Conservation (phyloP, 305 asterid species). For the Withania somnifera region DNA sequence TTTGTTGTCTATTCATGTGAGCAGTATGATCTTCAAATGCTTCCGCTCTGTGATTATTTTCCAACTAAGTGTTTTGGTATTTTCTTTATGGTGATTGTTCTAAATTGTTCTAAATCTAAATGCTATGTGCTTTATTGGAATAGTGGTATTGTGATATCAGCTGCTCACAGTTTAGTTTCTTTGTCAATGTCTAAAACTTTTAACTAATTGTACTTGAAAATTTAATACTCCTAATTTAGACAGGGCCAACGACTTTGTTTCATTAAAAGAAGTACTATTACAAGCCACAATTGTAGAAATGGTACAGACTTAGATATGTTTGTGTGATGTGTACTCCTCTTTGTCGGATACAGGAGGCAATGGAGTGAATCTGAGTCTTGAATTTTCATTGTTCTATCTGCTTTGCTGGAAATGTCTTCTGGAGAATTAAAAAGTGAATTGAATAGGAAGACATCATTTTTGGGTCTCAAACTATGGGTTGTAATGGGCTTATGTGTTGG, state of each 20-base stretch:
- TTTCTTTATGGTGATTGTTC: background rate
- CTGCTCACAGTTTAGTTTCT: background rate
- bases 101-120: background rate
- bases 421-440: conserved; percentile 41
- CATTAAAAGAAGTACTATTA: background rate
- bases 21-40: too few species aligned
- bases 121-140: background rate
- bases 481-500: conserved; percentile 67
- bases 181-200: background rate
- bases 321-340: background rate
- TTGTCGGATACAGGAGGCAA: conserved; percentile 41
- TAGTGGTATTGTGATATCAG: conserved; percentile 1
- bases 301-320: background rate
- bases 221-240: background rate
- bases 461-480: conserved; percentile 80
- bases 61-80: too few species aligned
- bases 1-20: too few species aligned
- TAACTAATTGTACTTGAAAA: background rate
- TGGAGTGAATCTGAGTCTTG: conserved; percentile 26
- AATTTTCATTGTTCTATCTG: background rate
- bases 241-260: background rate
- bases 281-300: background rate
- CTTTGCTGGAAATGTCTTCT: conserved; percentile 48
- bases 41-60: too few species aligned
- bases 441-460: conserved; percentile 49